These are phyloP conservation scores for Steccherinum ochraceum DNA, from an alignment of 768 basidiomycete genomes.

Conservation along the genomic window DNA sequence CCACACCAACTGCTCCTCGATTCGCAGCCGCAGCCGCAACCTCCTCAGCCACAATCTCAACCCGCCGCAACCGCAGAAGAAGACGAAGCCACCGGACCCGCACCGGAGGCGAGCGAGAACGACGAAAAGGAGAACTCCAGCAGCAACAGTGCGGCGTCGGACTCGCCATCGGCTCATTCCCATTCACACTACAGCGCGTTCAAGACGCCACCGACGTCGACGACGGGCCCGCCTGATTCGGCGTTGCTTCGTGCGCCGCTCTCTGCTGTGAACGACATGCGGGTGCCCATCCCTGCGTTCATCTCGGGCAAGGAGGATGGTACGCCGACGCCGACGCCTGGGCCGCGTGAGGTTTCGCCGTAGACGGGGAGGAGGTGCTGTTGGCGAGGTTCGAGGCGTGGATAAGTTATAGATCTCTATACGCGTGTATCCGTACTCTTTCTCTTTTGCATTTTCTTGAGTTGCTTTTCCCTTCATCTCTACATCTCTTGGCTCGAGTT, in stretches of 20 bases:
- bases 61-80: not conserved
- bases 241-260: constrained; percentile 13
- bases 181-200: not conserved
- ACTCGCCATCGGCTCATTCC: not conserved
- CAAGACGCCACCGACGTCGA: constrained; percentile 11
- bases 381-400: not conserved
- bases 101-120: not conserved
- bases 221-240: constrained; percentile 10
- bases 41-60: not conserved
- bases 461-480: too few species aligned
- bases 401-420: not conserved
- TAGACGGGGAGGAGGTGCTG: not conserved
- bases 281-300: constrained; percentile 14
- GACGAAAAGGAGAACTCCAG: not conserved
- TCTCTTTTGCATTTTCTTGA: too few species aligned
- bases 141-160: constrained; percentile 1
- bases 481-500: too few species aligned
- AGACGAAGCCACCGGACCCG: not conserved
- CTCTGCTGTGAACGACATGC: constrained; percentile 11
- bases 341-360: not conserved
- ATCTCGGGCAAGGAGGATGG: constrained; percentile 13
- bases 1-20: not conserved
- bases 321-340: constrained; percentile 15
- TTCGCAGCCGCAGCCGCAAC: not conserved
- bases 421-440: not conserved